Evolutionary conservation across 495 filamentous ascomycete genomes (phyloP).

Genomic region (Lophium mytilinum): DNA sequence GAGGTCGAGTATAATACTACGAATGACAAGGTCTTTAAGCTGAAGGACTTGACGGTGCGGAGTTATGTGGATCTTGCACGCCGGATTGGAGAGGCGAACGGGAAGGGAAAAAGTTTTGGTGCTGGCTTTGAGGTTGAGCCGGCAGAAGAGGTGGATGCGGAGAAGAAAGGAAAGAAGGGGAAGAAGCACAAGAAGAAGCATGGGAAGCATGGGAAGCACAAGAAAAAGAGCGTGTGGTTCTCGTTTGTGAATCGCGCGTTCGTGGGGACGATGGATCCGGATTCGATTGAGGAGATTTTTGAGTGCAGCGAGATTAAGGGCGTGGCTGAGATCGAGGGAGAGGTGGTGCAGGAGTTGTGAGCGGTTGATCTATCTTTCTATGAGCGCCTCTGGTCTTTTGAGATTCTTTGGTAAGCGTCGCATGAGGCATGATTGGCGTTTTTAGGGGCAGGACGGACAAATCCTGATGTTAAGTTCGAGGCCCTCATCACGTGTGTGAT

Average conservation of each 20-base stretch:
- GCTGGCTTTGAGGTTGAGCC: constrained; percentile 8
- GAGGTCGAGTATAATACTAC: constrained; percentile 82
- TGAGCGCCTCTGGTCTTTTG: too few species aligned
- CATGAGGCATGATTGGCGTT: too few species aligned
- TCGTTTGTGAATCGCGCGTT: constrained; percentile 74
- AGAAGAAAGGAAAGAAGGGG: constrained; percentile 40
- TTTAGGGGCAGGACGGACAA: too few species aligned
- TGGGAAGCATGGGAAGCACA: constrained; percentile 39
- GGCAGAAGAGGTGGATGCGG: constrained; percentile 11
- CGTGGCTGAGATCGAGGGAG: too few species aligned
- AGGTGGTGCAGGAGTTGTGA: too few species aligned
- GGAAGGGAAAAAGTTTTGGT: constrained; percentile 5
- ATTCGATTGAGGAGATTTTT: constrained; percentile 44
- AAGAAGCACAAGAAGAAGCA: constrained; percentile 39
- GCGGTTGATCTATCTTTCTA: too few species aligned
- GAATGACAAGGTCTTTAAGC: constrained; percentile 61
- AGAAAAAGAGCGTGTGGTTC: constrained; percentile 54
- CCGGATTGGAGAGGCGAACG: constrained; percentile 50
- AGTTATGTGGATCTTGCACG: constrained; percentile 72
- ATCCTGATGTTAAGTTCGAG: too few species aligned
- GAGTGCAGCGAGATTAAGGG: not conserved
- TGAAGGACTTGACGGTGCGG: constrained; percentile 78
- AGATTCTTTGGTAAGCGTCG: too few species aligned
- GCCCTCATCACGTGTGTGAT: too few species aligned
- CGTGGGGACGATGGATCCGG: constrained; percentile 57